phyloP scores from a whole-genome alignment of 2,329 filamentous ascomycete genomes.

The Fusarium clavum region DNA sequence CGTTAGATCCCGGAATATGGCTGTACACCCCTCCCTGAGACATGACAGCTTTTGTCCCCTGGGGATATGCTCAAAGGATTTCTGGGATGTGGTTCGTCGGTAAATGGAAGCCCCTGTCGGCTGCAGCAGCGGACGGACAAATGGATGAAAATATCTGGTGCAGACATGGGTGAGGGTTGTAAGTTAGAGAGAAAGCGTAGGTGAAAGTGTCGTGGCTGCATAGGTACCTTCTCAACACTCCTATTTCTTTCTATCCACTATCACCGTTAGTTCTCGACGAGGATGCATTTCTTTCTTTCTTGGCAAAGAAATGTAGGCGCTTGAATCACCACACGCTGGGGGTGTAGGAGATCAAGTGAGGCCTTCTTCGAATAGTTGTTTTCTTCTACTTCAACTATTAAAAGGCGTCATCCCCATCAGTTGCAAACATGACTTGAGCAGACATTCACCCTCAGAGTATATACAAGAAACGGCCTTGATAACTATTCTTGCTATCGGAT shows the following conservation, averaged over 20 bases:
- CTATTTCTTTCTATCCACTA: constrained; percentile 6
- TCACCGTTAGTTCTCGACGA: neutral
- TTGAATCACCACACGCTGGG: constrained; percentile 22
- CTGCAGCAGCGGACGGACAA: constrained; percentile 38
- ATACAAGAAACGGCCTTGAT: neutral
- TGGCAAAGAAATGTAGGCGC: constrained; percentile 23
- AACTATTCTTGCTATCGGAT: constrained; percentile 7
- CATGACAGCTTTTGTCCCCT: constrained; percentile 9
- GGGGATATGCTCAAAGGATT: neutral
- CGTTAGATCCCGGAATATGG: neutral
- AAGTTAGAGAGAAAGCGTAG: neutral
- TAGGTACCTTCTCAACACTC: neutral
- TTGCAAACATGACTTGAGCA: neutral
- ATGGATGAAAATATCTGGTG: constrained; percentile 32
- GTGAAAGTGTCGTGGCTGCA: constrained; percentile 20
- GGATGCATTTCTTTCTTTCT: neutral
- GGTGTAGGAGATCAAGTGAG: constrained; percentile 21
- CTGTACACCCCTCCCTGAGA: constrained; percentile 16
- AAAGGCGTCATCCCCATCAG: constrained; percentile 12
- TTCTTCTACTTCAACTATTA: constrained; percentile 31
- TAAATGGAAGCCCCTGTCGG: constrained; percentile 10
- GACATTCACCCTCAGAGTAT: neutral
- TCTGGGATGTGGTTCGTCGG: constrained; percentile 30
- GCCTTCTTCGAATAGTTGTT: constrained; percentile 2
- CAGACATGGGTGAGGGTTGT: constrained; percentile 1